Conservation (phyloP, 148 eudicot species). For the Pouteria glomerata region DNA sequence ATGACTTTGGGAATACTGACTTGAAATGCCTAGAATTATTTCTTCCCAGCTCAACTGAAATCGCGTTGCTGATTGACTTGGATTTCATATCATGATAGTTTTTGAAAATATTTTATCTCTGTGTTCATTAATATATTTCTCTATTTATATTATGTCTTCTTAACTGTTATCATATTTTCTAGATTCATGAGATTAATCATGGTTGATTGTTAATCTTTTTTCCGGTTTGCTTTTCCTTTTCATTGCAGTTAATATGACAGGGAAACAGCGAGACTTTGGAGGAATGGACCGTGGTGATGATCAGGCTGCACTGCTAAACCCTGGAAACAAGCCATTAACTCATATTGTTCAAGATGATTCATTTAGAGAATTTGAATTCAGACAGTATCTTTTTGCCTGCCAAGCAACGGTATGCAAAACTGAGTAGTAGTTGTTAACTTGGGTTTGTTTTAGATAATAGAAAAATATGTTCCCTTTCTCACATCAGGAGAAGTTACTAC, state of each 20-base stretch:
- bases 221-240: slow-evolving; percentile 3
- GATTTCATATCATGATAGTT: no score
- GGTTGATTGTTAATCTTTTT: not conserved
- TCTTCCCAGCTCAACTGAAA: no score
- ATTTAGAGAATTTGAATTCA: slow-evolving; percentile 93
- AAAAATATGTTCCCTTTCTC: not conserved
- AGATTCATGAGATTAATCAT: not conserved
- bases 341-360: slow-evolving; percentile 94
- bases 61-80: no score
- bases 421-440: slow-evolving; percentile 11
- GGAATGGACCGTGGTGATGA: slow-evolving; percentile 91
- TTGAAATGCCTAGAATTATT: no score
- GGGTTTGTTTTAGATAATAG: slow-evolving; percentile 11
- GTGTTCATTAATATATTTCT: not conserved
- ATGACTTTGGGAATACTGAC: no score
- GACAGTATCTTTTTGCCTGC: slow-evolving; percentile 95
- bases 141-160: not conserved
- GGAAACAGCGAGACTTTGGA: slow-evolving; percentile 78
- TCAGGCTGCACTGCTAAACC: slow-evolving; percentile 73
- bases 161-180: not conserved
- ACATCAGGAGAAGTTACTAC: not conserved
- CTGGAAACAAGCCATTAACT: slow-evolving; percentile 62
- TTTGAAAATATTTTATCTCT: no score
- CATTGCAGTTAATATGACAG: slow-evolving; percentile 55
- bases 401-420: slow-evolving; percentile 77